Evolutionary conservation across 2,329 filamentous ascomycete genomes (phyloP).

Genomic region (Tolypocladium tundrense): DNA sequence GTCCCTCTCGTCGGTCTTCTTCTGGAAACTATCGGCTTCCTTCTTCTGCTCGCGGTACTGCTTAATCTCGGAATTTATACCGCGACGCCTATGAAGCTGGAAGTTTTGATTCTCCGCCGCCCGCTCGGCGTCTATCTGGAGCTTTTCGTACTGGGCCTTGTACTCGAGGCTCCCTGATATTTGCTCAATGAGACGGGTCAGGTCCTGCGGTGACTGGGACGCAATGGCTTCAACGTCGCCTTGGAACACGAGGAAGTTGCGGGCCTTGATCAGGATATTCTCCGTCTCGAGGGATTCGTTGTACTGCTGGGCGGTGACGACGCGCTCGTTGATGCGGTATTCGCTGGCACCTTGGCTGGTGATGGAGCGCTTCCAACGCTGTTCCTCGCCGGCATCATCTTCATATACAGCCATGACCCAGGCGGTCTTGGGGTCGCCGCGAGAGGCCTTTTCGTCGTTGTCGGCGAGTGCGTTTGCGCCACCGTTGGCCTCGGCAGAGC

Average conservation of each 20-base stretch:
- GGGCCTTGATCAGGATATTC: constrained; percentile 94
- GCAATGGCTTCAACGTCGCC: constrained; percentile 97
- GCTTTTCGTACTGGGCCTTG: constrained; percentile 83
- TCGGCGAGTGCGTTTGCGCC: constrained; percentile 51
- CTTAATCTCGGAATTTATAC: constrained; percentile 96
- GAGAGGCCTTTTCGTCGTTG: constrained; percentile 54
- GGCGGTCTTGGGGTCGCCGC: constrained; percentile 79
- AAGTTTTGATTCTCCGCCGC: constrained; percentile 82
- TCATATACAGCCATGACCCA: constrained; percentile 99
- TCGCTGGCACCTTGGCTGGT: constrained; percentile 82
- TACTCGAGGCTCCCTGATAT: constrained; percentile 94
- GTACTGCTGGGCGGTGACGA: constrained; percentile 84
- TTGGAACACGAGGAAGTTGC: constrained; percentile 97
- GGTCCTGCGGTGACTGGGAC: constrained; percentile 84
- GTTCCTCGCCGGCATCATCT: constrained; percentile 89
- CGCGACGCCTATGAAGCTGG: constrained; percentile 78
- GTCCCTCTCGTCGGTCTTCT: constrained; percentile 83
- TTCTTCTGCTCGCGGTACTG: constrained; percentile 95
- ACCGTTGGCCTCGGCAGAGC: constrained; percentile 57
- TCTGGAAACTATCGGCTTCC: constrained; percentile 87
- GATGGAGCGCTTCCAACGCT: constrained; percentile 92
- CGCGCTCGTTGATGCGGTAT: constrained; percentile 90
- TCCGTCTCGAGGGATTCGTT: constrained; percentile 86
- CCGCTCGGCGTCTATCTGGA: constrained; percentile 80
- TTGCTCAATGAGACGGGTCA: constrained; percentile 90